Base-by-base conservation (phyloP, 225 moss, liverwort and hornwort genomes). In the Bryum argenteum region DNA sequence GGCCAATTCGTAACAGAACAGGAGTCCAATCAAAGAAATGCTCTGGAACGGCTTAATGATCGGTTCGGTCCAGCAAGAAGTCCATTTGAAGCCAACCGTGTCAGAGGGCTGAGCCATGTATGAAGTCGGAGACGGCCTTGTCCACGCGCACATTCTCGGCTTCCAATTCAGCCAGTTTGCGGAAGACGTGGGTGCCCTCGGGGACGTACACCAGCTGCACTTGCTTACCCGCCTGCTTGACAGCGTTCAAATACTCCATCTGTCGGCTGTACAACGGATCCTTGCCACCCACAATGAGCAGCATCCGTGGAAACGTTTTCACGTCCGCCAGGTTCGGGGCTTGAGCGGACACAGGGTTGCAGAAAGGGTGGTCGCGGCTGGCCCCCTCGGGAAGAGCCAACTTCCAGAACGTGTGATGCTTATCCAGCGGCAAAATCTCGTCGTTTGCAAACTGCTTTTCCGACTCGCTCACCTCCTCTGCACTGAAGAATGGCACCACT, bases 311-410 rank as follows among this genome's bases (percentile, higher is more conserved):
- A 17, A 83, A 62, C 3, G 63, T 54, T 54, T 50, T 37, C 12
- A 19, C 41, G 0, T 79, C 63, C 8, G 55, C 55, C 0, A 87
- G 67, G 18, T 59, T 71, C 0, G 63, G 75, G 10, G 87, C 81
- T 59, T 78, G 57, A 13, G 76, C 58, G 9, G 76, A 21, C 47
- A 81, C 63, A 2, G 76, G 75, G 69, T 83, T 81, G 78, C 87
- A 81, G 71, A 72, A 87, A 1, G 83, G 81, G 63, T 87, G 87
- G 55, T 87, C 87, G 38, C 87, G 69, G 50, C 19, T 78, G 10
- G 78, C 73, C 5, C 81, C 81, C 28, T 54, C 17, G 11, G 83
- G 81, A 14, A 87, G 78, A 24, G 79, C 66, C 57, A 83, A 62
- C 37, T 67, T 72, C 83, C 80, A 81, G 63, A 81, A 67, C 5